These are phyloP conservation scores for Aureobasidium sp. DNA, from an alignment of 2,329 filamentous ascomycete genomes.

Conservation along the genomic window DNA sequence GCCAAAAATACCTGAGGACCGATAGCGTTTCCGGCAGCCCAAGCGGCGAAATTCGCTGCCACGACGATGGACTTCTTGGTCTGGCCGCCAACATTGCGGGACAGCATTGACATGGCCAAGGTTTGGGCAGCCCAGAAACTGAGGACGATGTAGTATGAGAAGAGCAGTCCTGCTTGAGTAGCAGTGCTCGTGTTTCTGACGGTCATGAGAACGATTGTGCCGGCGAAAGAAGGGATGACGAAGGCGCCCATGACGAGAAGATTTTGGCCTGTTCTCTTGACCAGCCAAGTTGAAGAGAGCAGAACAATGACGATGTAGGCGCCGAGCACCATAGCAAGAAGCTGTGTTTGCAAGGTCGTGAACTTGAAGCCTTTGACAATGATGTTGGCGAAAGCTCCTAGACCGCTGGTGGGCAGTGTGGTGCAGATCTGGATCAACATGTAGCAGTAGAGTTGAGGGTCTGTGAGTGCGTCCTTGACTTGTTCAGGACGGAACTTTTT, in stretches of 20 bases:
- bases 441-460: constrained; percentile 51
- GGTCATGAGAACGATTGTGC: constrained; percentile 66
- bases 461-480: constrained; percentile 51
- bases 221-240: constrained; percentile 62
- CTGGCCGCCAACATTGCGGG: constrained; percentile 63
- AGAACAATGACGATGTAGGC: constrained; percentile 67
- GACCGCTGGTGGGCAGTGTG: constrained; percentile 64
- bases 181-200: constrained; percentile 51
- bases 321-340: constrained; percentile 68
- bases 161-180: constrained; percentile 59
- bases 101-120: constrained; percentile 50
- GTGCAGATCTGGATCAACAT: constrained; percentile 56
- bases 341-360: constrained; percentile 58
- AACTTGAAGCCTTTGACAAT: constrained; percentile 67
- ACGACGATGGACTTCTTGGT: constrained; percentile 66
- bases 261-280: constrained; percentile 64
- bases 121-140: constrained; percentile 64
- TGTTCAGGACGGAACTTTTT: constrained; percentile 47
- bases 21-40: constrained; percentile 59
- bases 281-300: constrained; percentile 58
- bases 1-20: constrained; percentile 59
- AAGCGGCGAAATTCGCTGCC: constrained; percentile 60
- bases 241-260: constrained; percentile 59
- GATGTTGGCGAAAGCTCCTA: constrained; percentile 67
- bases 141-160: constrained; percentile 69